Conservation (phyloP, 108 stramenopile genomes). For the Cyclotella atomus region DNA sequence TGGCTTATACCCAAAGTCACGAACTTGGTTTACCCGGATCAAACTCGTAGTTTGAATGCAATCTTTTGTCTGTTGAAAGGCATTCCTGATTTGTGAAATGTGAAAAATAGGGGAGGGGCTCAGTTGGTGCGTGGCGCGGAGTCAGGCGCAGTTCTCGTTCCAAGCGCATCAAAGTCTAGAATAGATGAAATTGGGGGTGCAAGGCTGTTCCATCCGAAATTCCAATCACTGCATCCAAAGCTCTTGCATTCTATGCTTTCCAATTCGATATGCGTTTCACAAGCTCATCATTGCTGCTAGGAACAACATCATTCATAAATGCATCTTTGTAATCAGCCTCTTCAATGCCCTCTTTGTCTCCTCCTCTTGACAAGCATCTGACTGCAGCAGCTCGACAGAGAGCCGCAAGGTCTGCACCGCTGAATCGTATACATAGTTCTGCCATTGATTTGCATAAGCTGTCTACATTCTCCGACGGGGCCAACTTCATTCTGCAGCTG, state of each 20-base stretch:
- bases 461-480: constrained; percentile 13
- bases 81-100: too few species aligned
- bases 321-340: constrained; percentile 61
- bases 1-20: too few species aligned
- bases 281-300: constrained; percentile 58
- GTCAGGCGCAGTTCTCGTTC: too few species aligned
- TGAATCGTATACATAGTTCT: constrained; percentile 64
- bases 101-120: too few species aligned
- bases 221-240: too few species aligned
- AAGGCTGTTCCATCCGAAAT: too few species aligned
- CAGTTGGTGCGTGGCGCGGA: too few species aligned
- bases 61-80: too few species aligned
- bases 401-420: constrained; percentile 87
- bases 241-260: constrained; percentile 34
- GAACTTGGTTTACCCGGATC: too few species aligned
- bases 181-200: too few species aligned
- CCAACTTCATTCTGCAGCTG: constrained; percentile 58
- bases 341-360: constrained; percentile 21
- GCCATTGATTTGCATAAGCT: constrained; percentile 59
- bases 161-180: too few species aligned
- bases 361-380: constrained; percentile 51
- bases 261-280: constrained; percentile 52
- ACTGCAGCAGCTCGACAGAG: constrained; percentile 82
- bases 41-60: too few species aligned
- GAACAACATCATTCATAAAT: constrained; percentile 41